phyloP scores from a whole-genome alignment of 176 grass and related monocot species.

The Otatea glauca region DNA sequence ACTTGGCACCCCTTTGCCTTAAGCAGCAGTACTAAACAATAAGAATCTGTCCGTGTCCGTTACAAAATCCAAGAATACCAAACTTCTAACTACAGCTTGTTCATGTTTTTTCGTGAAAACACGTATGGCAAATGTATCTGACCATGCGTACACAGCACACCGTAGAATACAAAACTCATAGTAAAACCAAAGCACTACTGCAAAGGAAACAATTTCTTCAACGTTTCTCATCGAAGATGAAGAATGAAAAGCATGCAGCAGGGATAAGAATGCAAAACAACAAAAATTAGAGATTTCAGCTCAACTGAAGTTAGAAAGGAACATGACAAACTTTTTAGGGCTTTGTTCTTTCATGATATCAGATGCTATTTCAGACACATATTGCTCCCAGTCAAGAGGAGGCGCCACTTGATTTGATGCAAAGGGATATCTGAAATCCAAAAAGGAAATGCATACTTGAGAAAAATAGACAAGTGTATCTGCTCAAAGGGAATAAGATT shows the following conservation, averaged over 20 bases:
- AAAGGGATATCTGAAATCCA: constrained; percentile 84
- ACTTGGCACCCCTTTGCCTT: not conserved
- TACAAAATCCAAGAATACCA: not conserved
- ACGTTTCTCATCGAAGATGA: not conserved
- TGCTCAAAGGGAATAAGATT: not conserved
- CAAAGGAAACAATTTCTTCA: not conserved
- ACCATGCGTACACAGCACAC: not conserved
- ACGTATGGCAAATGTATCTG: not conserved
- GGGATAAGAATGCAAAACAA: not conserved
- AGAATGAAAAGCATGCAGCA: constrained; percentile 29
- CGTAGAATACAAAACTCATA: not conserved
- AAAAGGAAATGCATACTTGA: constrained; percentile 7
- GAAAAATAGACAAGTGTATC: constrained; percentile 20
- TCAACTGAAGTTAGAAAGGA: constrained; percentile 14
- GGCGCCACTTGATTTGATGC: constrained; percentile 71
- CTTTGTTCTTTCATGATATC: constrained; percentile 96
- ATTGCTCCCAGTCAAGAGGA: constrained; percentile 98
- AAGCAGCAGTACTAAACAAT: not conserved
- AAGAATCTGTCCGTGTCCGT: not conserved
- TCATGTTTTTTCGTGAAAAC: not conserved
- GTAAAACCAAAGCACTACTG: not conserved
- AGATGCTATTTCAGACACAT: constrained; percentile 85
- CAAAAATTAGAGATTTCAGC: not conserved
- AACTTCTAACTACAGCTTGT: not conserved
- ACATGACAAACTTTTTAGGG: constrained; percentile 77